Evolutionary conservation across 1,284 basidiomycete genomes (phyloP).

Genomic region (Cryptococcus depauperatus): DNA sequence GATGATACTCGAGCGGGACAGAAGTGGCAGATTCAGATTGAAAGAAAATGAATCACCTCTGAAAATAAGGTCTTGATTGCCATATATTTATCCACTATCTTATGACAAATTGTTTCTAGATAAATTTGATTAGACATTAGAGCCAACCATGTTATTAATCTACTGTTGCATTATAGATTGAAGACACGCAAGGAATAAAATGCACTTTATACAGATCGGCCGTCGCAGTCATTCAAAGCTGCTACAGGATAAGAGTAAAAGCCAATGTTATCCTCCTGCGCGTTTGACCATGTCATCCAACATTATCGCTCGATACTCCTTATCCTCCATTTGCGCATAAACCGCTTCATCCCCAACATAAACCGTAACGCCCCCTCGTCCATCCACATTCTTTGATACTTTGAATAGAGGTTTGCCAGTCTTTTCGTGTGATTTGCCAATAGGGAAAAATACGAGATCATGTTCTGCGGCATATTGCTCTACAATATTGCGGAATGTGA

Average conservation of each 20-base stretch:
- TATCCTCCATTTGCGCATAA: slow-evolving; percentile 38
- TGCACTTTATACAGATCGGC: too few species aligned
- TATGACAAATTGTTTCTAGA: too few species aligned
- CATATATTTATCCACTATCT: too few species aligned
- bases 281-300: slow-evolving; percentile 43
- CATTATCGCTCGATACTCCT: slow-evolving; percentile 34
- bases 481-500: slow-evolving; percentile 83
- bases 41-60: too few species aligned
- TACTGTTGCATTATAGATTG: too few species aligned
- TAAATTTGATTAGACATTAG: too few species aligned
- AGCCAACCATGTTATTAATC: too few species aligned
- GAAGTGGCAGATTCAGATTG: too few species aligned
- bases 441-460: slow-evolving; percentile 81
- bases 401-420: slow-evolving; percentile 81
- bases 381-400: slow-evolving; percentile 66
- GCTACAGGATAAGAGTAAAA: too few species aligned
- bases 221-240: too few species aligned
- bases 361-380: slow-evolving; percentile 72
- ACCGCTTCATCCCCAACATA: slow-evolving; percentile 47
- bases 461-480: slow-evolving; percentile 75
- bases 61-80: too few species aligned
- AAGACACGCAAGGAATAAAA: not conserved
- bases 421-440: slow-evolving; percentile 67
- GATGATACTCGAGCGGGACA: too few species aligned
- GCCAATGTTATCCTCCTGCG: slow-evolving; percentile 15